phyloP scores from a whole-genome alignment of 139 green algal species.

The Volvox reticuliferus region DNA sequence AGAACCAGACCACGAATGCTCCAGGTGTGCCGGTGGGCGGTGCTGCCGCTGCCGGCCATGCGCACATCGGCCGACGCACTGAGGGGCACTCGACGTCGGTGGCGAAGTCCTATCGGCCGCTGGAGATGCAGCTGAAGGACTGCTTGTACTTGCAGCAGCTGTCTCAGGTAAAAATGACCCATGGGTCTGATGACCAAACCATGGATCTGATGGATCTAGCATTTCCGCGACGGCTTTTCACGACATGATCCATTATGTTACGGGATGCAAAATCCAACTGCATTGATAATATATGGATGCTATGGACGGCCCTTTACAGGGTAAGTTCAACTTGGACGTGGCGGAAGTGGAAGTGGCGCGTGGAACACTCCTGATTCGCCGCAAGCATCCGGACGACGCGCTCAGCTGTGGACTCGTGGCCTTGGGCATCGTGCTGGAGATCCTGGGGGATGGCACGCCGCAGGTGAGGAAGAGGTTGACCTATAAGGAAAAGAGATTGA shows the following conservation, averaged over 20 bases:
- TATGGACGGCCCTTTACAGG: background rate
- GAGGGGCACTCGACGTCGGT: background rate
- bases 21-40: background rate
- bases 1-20: background rate
- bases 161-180: conserved; percentile 24
- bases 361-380: background rate
- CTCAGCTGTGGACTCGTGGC: conserved; percentile 24
- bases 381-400: background rate
- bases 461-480: conserved; percentile 5
- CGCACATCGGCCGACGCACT: background rate
- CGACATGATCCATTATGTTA: no score
- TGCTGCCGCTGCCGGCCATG: background rate
- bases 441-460: conserved; percentile 31
- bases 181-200: no score
- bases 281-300: no score
- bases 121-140: conserved; percentile 21
- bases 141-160: conserved; percentile 48
- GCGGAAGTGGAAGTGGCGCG: conserved; percentile 44
- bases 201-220: no score
- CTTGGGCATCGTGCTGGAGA: conserved; percentile 36
- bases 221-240: no score
- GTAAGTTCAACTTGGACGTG: conserved; percentile 51
- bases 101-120: background rate
- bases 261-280: no score
- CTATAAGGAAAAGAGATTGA: no score